Evolutionary conservation across 345 rosid species (phyloP).

Genomic region (Cochlearia excelsa): DNA sequence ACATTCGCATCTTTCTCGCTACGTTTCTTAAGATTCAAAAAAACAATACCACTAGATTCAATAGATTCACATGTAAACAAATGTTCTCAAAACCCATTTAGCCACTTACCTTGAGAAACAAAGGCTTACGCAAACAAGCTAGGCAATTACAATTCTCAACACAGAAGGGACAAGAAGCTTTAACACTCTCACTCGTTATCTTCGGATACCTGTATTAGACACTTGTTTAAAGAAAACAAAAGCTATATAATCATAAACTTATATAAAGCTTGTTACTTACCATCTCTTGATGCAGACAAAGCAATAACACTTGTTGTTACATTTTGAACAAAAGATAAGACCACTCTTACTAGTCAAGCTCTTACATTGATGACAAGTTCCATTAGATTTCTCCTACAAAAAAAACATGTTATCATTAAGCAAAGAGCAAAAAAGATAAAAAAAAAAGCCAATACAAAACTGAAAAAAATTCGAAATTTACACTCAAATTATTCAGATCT

Average conservation of each 20-base stretch:
- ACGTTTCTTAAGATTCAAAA: background rate
- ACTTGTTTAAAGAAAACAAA: background rate
- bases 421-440: too few species aligned
- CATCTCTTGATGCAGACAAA: constrained; percentile 31
- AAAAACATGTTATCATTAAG: too few species aligned
- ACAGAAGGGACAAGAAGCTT: constrained; percentile 32
- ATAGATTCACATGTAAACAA: background rate
- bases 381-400: constrained; percentile 20
- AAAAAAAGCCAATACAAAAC: too few species aligned
- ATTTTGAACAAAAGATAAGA: constrained; percentile 26
- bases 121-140: constrained; percentile 32
- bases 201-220: constrained; percentile 27
- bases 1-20: constrained; percentile 16
- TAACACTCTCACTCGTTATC: constrained; percentile 19
- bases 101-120: constrained; percentile 2
- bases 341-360: constrained; percentile 1
- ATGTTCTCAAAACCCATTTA: background rate
- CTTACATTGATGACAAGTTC: constrained; percentile 35
- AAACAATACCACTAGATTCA: constrained; percentile 2
- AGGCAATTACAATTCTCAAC: constrained; percentile 28
- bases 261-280: background rate
- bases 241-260: background rate
- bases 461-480: too few species aligned
- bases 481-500: too few species aligned
- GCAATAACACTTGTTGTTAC: constrained; percentile 27